Conservation (phyloP, 805 yeast species). For the Wickerhamiella brachini region DNA sequence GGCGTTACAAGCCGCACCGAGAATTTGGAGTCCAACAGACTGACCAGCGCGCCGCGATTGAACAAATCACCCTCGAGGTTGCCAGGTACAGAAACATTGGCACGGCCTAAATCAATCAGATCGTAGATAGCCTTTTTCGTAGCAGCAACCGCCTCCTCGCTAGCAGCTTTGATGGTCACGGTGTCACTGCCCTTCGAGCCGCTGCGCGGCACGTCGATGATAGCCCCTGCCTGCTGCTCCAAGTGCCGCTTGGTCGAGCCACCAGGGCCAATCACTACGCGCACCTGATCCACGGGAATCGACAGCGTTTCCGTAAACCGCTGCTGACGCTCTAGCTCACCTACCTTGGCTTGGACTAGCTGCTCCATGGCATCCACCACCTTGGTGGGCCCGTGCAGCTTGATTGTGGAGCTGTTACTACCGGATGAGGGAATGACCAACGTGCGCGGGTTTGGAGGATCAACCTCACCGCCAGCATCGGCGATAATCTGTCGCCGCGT, state of each 20-base stretch:
- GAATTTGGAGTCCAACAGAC: constrained; percentile 37
- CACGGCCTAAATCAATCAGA: constrained; percentile 45
- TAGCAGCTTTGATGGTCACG: constrained; percentile 46
- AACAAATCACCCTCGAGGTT: constrained; percentile 44
- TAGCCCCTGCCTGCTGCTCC: constrained; percentile 55
- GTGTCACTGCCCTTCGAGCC: constrained; percentile 27
- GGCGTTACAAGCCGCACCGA: constrained; percentile 35
- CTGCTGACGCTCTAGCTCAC: constrained; percentile 29
- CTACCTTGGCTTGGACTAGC: constrained; percentile 26
- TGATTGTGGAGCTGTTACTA: constrained; percentile 35
- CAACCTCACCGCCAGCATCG: constrained; percentile 57
- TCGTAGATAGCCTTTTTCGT: constrained; percentile 50
- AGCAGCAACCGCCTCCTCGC: constrained; percentile 45
- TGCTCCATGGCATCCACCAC: constrained; percentile 42
- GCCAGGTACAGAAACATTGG: constrained; percentile 43
- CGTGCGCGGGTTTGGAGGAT: constrained; percentile 33
- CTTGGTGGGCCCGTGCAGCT: constrained; percentile 58
- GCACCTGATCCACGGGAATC: constrained; percentile 61
- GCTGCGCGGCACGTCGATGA: constrained; percentile 52
- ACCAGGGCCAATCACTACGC: constrained; percentile 65
- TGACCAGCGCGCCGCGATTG: constrained; percentile 52
- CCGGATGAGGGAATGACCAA: constrained; percentile 60
- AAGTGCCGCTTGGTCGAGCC: constrained; percentile 62
- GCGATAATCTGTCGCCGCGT: constrained; percentile 57
- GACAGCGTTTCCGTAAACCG: constrained; percentile 19